These are phyloP conservation scores for Rosa multiflora DNA, from an alignment of 306 rosid species.

Conservation along the genomic window DNA sequence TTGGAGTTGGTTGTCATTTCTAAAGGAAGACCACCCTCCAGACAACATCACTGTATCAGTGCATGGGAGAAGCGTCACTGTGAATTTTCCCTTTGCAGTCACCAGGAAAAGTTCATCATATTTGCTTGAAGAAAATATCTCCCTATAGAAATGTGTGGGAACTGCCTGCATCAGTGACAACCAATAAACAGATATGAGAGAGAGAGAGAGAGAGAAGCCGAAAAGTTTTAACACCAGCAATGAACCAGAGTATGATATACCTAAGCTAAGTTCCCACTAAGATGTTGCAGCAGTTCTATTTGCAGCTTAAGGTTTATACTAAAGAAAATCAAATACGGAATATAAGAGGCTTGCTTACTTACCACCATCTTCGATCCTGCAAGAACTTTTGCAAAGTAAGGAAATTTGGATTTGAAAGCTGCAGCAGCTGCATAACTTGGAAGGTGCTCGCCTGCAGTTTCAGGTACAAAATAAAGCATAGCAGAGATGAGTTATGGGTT, in stretches of 20 bases:
- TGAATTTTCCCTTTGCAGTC: background rate
- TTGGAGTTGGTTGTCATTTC: background rate
- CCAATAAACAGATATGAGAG: background rate
- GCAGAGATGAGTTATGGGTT: background rate
- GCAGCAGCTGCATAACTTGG: background rate
- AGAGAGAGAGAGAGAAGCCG: background rate
- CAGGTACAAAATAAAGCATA: background rate
- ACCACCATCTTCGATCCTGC: background rate
- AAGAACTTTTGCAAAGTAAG: background rate
- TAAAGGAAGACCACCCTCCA: background rate
- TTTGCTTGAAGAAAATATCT: background rate
- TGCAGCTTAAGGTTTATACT: background rate
- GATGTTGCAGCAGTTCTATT: background rate
- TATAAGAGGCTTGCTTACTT: background rate
- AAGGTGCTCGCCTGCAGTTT: background rate
- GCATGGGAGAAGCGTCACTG: background rate
- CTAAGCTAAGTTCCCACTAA: too few species aligned
- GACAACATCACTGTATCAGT: background rate
- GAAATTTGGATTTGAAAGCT: background rate
- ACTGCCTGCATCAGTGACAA: background rate
- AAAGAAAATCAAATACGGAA: background rate
- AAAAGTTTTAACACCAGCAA: too few species aligned
- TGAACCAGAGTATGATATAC: too few species aligned
- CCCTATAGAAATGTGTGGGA: background rate
- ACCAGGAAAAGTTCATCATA: background rate